Evolutionary conservation across 2,329 filamentous ascomycete genomes (phyloP).

Genomic region (Colletotrichum cordylinicola): DNA sequence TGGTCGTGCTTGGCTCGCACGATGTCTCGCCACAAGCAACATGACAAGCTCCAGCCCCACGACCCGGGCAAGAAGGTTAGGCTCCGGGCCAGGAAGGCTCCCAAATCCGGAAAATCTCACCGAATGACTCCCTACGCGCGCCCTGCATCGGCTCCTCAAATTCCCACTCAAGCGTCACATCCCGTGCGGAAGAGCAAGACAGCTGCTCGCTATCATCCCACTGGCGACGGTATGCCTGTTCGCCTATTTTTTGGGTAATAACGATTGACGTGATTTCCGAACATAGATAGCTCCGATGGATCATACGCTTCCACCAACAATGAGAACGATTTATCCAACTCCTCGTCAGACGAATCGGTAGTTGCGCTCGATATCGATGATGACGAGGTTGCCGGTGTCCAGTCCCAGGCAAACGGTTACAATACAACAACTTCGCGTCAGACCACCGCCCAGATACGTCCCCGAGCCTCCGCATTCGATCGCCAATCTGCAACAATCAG

Average conservation of each 20-base stretch:
- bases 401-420: background rate
- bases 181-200: background rate
- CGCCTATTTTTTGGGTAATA: background rate
- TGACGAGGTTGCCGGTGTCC: background rate
- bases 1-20: background rate
- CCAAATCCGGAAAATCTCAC: background rate
- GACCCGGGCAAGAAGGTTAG: background rate
- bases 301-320: background rate
- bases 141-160: background rate
- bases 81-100: background rate
- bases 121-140: background rate
- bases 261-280: background rate
- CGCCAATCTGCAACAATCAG: background rate
- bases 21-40: background rate
- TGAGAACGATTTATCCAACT: background rate
- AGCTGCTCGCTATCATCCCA: background rate
- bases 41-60: background rate
- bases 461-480: background rate
- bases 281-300: background rate
- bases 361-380: background rate
- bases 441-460: background rate
- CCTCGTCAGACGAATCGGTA: background rate
- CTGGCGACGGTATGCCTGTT: background rate
- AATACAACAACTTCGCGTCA: background rate
- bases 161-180: background rate